Base-by-base conservation (phyloP, 2,329 filamentous ascomycete species). In the Teratosphaeria viscida region DNA sequence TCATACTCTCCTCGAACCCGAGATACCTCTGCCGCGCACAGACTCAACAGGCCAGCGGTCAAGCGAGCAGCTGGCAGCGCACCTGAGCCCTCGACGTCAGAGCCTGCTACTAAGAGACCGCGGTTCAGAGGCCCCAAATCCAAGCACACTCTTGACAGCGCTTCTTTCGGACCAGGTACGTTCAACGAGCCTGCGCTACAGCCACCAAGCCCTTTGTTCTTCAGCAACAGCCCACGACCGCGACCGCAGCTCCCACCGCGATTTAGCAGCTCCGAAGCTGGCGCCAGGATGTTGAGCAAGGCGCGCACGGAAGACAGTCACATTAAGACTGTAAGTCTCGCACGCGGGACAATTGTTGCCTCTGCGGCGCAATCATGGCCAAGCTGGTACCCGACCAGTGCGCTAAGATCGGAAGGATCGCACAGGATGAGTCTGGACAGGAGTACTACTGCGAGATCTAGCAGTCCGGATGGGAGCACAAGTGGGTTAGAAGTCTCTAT, bases 211-310 rank as follows among this genome's bases (percentile, higher is more conserved):
- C 79, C 81, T 2, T 72, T 82, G 7, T 82, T 82, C 75, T 81
- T 82, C 68, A 80, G 78, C 37, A 73, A 79, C 62, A 75, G 71
- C 55, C 73, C 71, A 16, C 59, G 68, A 12, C 72, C 69, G 55
- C 59, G 68, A n/a, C 72, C 69, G 54, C 66, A 65, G 37, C 73
- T 82, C 52, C 79, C 78, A 19, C 67, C 73, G 39, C 83, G 79
- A 76, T 86, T 78, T 81, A 84, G 69, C 72, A 83, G 73, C 72
- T 80, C 73, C 72, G 81, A 75, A 75, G 79, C 74, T 73, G 83
- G 82, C 62, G 80, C 82, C 34, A 89, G 71, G 65, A 87, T 78
- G 73, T 74, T 81, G 62, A 78, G 75, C 67, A 80, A 78, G 64
- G 74, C 77, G n/a, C 75, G 73, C 16, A 70, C 66, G n/a, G 79